phyloP scores from a whole-genome alignment of 1,284 basidiomycete species.

The Apiotrichum sp. region DNA sequence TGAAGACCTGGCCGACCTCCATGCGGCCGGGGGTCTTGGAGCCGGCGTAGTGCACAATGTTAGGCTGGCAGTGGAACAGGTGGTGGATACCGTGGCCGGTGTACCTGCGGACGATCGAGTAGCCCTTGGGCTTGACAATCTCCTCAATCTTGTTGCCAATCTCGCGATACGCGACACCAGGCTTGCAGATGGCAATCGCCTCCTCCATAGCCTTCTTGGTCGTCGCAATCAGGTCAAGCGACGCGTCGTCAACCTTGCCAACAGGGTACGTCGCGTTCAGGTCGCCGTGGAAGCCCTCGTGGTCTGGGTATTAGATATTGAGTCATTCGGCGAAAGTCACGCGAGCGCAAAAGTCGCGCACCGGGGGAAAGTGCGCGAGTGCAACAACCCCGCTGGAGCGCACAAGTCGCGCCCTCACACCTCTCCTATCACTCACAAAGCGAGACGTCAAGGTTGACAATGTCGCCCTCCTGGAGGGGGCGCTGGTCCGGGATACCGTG shows the following conservation, averaged over 20 bases:
- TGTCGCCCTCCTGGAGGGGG: slow-evolving; percentile 81
- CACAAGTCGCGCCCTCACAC: no score
- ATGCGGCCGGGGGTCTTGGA: slow-evolving; percentile 49
- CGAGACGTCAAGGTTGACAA: slow-evolving; percentile 74
- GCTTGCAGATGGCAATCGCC: slow-evolving; percentile 83
- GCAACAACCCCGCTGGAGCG: no score
- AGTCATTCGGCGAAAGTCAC: no score
- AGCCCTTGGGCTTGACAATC: slow-evolving; percentile 69
- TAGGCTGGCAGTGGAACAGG: slow-evolving; percentile 50
- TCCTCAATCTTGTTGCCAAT: slow-evolving; percentile 60
- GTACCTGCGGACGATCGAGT: slow-evolving; percentile 77
- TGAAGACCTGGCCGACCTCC: slow-evolving; percentile 49
- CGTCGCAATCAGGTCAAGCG: slow-evolving; percentile 69
- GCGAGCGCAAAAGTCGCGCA: no score
- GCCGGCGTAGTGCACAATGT: slow-evolving; percentile 48
- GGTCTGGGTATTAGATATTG: slow-evolving; percentile 6
- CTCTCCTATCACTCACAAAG: slow-evolving; percentile 38
- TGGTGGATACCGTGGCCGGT: slow-evolving; percentile 87
- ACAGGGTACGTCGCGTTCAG: slow-evolving; percentile 82
- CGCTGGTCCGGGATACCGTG: slow-evolving; percentile 92
- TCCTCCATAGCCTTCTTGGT: slow-evolving; percentile 76
- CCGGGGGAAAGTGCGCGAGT: no score
- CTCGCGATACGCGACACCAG: slow-evolving; percentile 69
- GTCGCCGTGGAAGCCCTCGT: slow-evolving; percentile 76
- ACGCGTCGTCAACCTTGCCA: slow-evolving; percentile 75